Percentiles rank a stretch among this genome's conserved stretches.
phyloP scores from a whole-genome alignment of 2,329 filamentous ascomycete genomes.

The Elsinoe fawcettii region DNA sequence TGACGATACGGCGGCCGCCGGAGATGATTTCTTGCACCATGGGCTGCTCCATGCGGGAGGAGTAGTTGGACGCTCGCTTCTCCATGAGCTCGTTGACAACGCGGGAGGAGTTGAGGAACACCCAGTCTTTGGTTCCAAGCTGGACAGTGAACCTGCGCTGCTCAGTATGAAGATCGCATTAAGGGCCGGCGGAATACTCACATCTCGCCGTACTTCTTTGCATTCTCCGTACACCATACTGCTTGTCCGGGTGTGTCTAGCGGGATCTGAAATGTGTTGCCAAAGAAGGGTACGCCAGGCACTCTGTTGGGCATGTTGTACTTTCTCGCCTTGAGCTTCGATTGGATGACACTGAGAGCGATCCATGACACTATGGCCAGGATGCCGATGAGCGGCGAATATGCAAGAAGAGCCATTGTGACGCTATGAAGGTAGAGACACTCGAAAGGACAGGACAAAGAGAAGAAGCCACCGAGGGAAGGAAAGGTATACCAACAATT shows the following conservation, averaged over 20 bases:
- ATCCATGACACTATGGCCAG: slow-evolving; percentile 11
- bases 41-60: slow-evolving; percentile 32
- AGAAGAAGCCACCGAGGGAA: background rate
- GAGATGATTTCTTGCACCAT: slow-evolving; percentile 39
- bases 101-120: slow-evolving; percentile 36
- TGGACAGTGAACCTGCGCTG: slow-evolving; percentile 27
- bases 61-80: slow-evolving; percentile 39
- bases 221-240: slow-evolving; percentile 8
- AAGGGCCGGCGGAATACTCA: background rate
- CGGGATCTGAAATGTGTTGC: slow-evolving; percentile 14
- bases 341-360: background rate
- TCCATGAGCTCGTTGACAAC: slow-evolving; percentile 40
- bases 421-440: background rate
- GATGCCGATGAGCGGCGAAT: background rate
- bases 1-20: slow-evolving; percentile 40
- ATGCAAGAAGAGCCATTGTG: background rate
- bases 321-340: slow-evolving; percentile 9
- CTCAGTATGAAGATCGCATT: background rate
- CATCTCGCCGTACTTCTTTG: slow-evolving; percentile 15
- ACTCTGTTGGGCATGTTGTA: slow-evolving; percentile 14
- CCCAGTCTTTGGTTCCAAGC: slow-evolving; percentile 35
- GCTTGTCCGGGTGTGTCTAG: slow-evolving; percentile 3
- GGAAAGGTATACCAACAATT: slow-evolving; percentile 3
- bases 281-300: slow-evolving; percentile 12
- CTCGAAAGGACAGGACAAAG: background rate